Base-by-base conservation (phyloP, 768 basidiomycete genomes). In the Boletus vermiculosoides region DNA sequence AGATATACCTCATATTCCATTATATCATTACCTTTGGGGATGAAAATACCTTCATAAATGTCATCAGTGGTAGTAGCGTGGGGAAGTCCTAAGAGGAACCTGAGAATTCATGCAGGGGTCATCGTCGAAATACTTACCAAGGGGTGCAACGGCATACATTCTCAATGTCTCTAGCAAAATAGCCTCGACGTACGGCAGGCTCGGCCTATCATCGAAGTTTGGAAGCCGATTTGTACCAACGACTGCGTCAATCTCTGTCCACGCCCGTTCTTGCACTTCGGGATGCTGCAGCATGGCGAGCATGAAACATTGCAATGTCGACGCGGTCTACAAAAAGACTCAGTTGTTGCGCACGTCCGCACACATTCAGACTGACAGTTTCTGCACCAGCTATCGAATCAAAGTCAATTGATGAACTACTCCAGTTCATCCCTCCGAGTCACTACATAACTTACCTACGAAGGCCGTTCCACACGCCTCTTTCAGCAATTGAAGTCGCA, bases 31-130 rank as follows among this genome's bases (percentile, higher is more conserved):
- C 68, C 62, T 63, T 70, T 62, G 0, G 68, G 60, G 15, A 70
- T 66, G n/a, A 69, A 71, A 11, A 58, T 11, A 9, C 52, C 58
- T 15, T 62, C 45, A 22, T 61, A 67, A 15, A 56, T 51, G 34
- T 64, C 66, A 41, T 63, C 65, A 2, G 22, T 39, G 16, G 55
- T 67, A 10, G 65, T 65, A 47, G 50, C 51, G 39, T 63, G 65
- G 0, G 69, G 59, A 53, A 64, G 0, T 4, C 48, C 69, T 70
- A 7, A 12, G 12, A 22, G 5, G 3, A 45, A 28, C 5, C 18
- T 56, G 5, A 51, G 16, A 34, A 22, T 34, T 10, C 4, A 18
- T 16, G 1, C 39, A 7, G 33, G 9, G 11, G 11, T 22, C 18
- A 20, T 20, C 2, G n/a, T 28, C 5, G 22, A 47, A 30, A 50